These are phyloP conservation scores for Exophiala bonariae DNA, from an alignment of 2,329 filamentous ascomycete genomes.

Conservation along the genomic window DNA sequence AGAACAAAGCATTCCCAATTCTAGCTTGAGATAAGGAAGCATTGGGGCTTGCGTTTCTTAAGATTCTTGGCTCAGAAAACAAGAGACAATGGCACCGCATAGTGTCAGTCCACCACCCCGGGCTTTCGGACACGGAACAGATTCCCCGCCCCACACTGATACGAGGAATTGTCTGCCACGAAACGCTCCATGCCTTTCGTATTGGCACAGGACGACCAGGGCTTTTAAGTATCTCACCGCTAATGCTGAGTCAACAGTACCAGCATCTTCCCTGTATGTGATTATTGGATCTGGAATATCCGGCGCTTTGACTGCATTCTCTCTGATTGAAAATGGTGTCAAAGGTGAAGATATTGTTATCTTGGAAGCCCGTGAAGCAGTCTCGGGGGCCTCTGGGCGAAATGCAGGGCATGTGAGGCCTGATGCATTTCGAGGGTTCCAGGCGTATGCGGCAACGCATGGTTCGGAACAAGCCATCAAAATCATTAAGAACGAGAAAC, in stretches of 20 bases:
- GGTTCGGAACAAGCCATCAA: conserved; percentile 47
- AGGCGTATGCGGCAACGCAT: conserved; percentile 43
- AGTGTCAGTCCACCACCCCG: conserved; percentile 4
- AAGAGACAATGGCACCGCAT: conserved; percentile 6
- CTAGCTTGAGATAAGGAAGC: too few relatives aligned
- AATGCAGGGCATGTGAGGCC: conserved; percentile 48
- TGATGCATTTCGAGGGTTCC: conserved; percentile 51
- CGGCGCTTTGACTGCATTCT: conserved; percentile 41
- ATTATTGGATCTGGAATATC: conserved; percentile 47
- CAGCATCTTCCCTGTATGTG: conserved; percentile 35
- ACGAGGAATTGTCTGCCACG: conserved; percentile 25
- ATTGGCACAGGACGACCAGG: conserved; percentile 49
- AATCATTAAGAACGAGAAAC: conserved; percentile 47
- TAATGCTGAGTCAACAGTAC: conserved; percentile 35
- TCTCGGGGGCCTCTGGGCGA: conserved; percentile 43
- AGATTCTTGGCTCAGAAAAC: too few relatives aligned
- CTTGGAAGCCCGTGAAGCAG: conserved; percentile 48
- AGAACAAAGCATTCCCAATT: too few relatives aligned
- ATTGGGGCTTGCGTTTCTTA: too few relatives aligned
- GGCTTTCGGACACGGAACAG: not conserved
- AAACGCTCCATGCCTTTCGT: conserved; percentile 35
- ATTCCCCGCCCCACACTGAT: not conserved
- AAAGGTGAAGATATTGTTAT: conserved; percentile 38
- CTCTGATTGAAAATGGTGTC: conserved; percentile 40
- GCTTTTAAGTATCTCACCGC: conserved; percentile 43